phyloP scores from a whole-genome alignment of 1,139 yeast genomes.

The Tardiomyces depauwii region DNA sequence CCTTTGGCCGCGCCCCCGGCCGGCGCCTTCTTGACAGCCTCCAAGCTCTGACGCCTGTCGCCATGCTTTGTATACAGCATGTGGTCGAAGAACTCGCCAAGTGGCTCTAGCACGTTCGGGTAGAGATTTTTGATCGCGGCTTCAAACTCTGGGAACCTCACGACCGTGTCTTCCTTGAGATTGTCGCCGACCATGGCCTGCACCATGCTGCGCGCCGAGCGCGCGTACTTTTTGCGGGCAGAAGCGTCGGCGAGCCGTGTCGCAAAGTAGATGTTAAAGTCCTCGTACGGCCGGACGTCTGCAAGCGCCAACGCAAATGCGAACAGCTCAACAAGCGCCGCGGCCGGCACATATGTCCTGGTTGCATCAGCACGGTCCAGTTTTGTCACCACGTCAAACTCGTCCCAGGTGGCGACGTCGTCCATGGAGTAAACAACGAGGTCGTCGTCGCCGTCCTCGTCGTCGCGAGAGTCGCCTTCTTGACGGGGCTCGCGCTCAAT shows the following conservation, averaged over 20 bases:
- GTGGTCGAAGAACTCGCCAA: conserved; percentile 16
- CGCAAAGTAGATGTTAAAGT: conserved; percentile 6
- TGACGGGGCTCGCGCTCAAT: conserved; percentile 9
- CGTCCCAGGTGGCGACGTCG: conserved; percentile 21
- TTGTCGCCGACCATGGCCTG: conserved; percentile 9
- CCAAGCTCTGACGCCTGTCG: not conserved
- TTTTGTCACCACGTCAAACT: conserved; percentile 17
- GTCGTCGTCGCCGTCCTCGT: conserved; percentile 14
- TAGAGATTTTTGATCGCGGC: conserved; percentile 9
- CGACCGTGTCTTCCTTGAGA: not conserved
- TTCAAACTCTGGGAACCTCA: conserved; percentile 11
- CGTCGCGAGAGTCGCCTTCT: conserved; percentile 2
- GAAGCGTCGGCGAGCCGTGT: conserved; percentile 5
- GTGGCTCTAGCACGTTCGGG: conserved; percentile 16
- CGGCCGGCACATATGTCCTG: conserved; percentile 12
- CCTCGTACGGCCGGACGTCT: conserved; percentile 8
- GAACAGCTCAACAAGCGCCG: conserved; percentile 15
- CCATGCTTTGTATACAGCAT: conserved; percentile 7
- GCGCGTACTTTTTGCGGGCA: conserved; percentile 3
- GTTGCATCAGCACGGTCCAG: conserved; percentile 25
- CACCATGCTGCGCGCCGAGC: conserved; percentile 10
- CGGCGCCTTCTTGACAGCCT: no score
- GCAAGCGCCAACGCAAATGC: conserved; percentile 17
- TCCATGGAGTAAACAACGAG: conserved; percentile 9
- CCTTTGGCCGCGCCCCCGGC: no score